A percentile compares a stretch with the other conserved stretches of the same genome.
Evolutionary conservation across 257 asterid species (phyloP).

Genomic region (Forsythia viridissima): DNA sequence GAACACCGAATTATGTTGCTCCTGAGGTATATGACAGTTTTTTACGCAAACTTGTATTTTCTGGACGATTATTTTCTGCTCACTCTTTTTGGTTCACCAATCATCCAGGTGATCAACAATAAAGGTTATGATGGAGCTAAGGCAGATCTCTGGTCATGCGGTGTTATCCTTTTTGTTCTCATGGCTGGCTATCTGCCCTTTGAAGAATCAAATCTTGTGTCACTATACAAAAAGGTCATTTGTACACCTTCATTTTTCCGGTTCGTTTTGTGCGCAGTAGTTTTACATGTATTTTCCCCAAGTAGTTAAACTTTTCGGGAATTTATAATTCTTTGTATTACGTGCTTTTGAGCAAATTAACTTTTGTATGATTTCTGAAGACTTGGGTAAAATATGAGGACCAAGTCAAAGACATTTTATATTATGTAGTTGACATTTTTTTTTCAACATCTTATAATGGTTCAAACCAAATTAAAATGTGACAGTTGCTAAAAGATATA

Average conservation of each 20-base stretch:
- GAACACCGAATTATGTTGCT: conserved; percentile 98
- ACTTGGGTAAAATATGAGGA: not conserved
- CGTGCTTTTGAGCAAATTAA: too few species aligned
- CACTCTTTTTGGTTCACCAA: conserved; percentile 1
- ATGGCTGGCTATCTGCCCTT: too few species aligned
- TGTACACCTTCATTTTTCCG: too few species aligned
- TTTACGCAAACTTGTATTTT: not conserved
- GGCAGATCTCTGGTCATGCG: conserved; percentile 28
- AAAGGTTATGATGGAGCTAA: conserved; percentile 60
- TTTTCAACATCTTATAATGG: too few species aligned
- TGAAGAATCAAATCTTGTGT: too few species aligned
- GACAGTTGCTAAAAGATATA: too few species aligned
- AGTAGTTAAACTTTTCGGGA: too few species aligned
- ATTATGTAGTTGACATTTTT: too few species aligned
- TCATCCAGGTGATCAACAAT: conserved; percentile 45
- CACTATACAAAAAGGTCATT: too few species aligned
- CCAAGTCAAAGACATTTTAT: conserved; percentile 29
- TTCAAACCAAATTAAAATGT: too few species aligned
- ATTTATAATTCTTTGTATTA: too few species aligned
- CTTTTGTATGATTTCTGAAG: conserved; percentile 37
- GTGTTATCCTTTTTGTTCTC: too few species aligned
- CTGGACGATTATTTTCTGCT: not conserved
- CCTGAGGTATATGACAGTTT: conserved; percentile 60
- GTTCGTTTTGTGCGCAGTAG: conserved; percentile 15
- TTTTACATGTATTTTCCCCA: conserved; percentile 13